phyloP scores from a whole-genome alignment of 2,329 filamentous ascomycete species.

The Colletotrichum sublineola region DNA sequence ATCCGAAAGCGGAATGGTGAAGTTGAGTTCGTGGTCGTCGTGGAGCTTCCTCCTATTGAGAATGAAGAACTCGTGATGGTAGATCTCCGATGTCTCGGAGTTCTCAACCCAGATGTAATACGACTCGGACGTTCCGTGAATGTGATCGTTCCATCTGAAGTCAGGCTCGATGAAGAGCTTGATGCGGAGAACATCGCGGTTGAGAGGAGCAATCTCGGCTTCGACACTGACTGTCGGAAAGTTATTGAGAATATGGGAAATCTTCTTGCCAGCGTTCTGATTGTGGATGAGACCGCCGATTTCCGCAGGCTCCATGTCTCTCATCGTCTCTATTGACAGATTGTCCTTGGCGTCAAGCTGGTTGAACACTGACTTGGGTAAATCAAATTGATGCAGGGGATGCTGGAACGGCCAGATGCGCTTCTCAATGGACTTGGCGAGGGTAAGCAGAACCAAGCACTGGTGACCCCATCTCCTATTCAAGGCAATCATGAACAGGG shows the following conservation, averaged over 20 bases:
- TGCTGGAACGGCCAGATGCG: constrained; percentile 96
- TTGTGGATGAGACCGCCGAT: constrained; percentile 95
- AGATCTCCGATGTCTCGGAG: constrained; percentile 96
- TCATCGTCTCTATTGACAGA: constrained; percentile 82
- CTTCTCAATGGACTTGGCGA: constrained; percentile 98
- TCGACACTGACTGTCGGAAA: constrained; percentile 94
- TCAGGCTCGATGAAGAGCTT: constrained; percentile 88
- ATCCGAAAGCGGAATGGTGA: constrained; percentile 95
- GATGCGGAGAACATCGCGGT: constrained; percentile 94
- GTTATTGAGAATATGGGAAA: constrained; percentile 85
- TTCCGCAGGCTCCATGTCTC: constrained; percentile 93
- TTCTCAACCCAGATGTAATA: constrained; percentile 99
- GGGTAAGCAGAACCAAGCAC: constrained; percentile 88
- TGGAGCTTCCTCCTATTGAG: constrained; percentile 89
- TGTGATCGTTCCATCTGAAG: constrained; percentile 93
- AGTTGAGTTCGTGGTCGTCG: constrained; percentile 97
- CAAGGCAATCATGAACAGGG: constrained; percentile 96
- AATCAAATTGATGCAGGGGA: constrained; percentile 93
- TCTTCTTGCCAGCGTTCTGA: constrained; percentile 84
- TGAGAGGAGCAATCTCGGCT: constrained; percentile 94
- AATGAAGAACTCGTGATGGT: constrained; percentile 97
- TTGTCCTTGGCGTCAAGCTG: constrained; percentile 86
- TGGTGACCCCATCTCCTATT: constrained; percentile 97
- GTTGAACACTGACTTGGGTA: constrained; percentile 84
- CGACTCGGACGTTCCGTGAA: constrained; percentile 94